Percentiles rank a stretch among this genome's conserved stretches.
Conservation (phyloP, 768 basidiomycete species). For the Fomitopsis serialis region DNA sequence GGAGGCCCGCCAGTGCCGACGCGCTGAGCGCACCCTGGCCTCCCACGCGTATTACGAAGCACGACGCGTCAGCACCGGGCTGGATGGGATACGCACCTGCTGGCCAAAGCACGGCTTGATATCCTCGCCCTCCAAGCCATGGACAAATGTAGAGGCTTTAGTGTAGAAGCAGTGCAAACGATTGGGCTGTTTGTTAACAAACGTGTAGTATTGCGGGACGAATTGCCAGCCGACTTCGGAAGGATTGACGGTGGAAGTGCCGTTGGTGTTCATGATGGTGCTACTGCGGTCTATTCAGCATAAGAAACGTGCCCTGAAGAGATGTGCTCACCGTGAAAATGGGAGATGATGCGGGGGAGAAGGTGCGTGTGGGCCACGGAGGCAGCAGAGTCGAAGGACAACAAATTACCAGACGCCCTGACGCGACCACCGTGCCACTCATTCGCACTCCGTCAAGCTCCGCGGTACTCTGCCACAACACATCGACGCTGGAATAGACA, state of each 20-base stretch:
- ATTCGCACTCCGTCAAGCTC: not conserved
- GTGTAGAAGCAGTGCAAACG: constrained; percentile 99
- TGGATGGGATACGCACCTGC: constrained; percentile 52
- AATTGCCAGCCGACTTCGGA: constrained; percentile 99
- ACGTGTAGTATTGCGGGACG: constrained; percentile 98
- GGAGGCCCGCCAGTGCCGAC: not conserved
- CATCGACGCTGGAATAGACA: no score
- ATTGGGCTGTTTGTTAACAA: constrained; percentile 95
- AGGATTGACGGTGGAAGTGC: constrained; percentile 56
- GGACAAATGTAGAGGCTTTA: constrained; percentile 94
- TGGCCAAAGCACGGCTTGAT: constrained; percentile 86
- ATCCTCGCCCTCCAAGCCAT: constrained; percentile 97
- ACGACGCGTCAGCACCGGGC: constrained; percentile 5
- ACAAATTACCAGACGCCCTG: constrained; percentile 22
- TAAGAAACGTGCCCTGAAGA: no score
- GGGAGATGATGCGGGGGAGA: constrained; percentile 27
- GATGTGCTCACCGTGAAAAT: constrained; percentile 8
- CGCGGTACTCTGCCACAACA: not conserved
- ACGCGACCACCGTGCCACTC: constrained; percentile 5
- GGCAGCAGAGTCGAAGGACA: constrained; percentile 17
- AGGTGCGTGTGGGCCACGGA: constrained; percentile 18
- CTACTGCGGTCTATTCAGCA: not conserved
- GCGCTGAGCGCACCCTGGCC: not conserved
- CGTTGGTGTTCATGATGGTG: constrained; percentile 23
- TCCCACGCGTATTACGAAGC: constrained; percentile 2